Conservation (phyloP, 106 monocot genomes). For the Dendrobium huoshanense region DNA sequence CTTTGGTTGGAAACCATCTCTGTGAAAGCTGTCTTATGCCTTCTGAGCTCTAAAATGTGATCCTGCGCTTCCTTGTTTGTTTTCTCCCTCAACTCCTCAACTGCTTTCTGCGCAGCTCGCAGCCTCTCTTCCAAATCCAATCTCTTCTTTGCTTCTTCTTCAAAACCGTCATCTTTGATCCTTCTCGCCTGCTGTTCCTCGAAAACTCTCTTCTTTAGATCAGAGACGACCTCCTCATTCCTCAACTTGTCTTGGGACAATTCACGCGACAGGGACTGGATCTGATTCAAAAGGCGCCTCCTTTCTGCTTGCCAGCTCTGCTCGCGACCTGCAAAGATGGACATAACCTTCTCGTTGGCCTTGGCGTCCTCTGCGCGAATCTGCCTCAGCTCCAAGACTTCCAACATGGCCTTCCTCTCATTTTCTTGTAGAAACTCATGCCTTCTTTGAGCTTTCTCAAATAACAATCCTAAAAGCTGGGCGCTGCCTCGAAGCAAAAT, state of each 20-base stretch:
- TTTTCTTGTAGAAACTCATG: constrained; percentile 23
- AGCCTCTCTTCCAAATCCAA: constrained; percentile 47
- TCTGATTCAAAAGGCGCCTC: constrained; percentile 45
- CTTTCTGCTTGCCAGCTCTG: constrained; percentile 76
- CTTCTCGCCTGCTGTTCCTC: not conserved
- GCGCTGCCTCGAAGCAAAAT: constrained; percentile 33
- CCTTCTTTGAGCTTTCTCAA: constrained; percentile 23
- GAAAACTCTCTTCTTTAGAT: constrained; percentile 19
- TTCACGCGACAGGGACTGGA: constrained; percentile 42
- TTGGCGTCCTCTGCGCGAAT: constrained; percentile 64
- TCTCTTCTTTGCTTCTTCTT: constrained; percentile 27
- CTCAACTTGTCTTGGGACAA: constrained; percentile 10
- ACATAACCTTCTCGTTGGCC: constrained; percentile 87
- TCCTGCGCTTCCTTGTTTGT: constrained; percentile 32
- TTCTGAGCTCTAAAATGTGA: constrained; percentile 41
- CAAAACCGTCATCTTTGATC: constrained; percentile 27
- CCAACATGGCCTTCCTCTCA: constrained; percentile 19
- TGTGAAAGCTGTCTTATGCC: constrained; percentile 51
- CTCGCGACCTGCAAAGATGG: constrained; percentile 76
- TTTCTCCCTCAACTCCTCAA: constrained; percentile 38
- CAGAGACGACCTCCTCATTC: constrained; percentile 34
- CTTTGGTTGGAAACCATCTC: constrained; percentile 56
- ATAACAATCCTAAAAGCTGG: constrained; percentile 35
- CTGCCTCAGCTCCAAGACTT: constrained; percentile 39
- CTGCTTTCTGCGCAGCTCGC: constrained; percentile 21